phyloP scores from a whole-genome alignment of 2,329 filamentous ascomycete genomes.

The Pyricularia sp. region DNA sequence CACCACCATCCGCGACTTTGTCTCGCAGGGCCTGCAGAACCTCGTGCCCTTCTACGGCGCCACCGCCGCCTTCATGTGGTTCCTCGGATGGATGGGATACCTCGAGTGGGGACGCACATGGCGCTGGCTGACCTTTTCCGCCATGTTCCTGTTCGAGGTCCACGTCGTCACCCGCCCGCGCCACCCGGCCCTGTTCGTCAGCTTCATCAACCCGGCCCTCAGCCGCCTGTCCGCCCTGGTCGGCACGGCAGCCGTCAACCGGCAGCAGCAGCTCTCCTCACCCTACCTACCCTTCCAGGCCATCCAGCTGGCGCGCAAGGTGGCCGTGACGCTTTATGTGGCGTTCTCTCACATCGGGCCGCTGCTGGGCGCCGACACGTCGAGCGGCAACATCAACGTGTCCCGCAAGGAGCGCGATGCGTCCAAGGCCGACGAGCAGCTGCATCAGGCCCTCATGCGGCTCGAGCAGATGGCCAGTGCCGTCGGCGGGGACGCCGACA shows the following conservation, averaged over 20 bases:
- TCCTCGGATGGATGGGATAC: constrained; percentile 56
- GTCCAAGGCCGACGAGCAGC: constrained; percentile 38
- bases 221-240: constrained; percentile 21
- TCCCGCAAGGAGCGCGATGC: constrained; percentile 17
- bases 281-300: constrained; percentile 78
- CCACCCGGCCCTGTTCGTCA: constrained; percentile 31
- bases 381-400: constrained; percentile 16
- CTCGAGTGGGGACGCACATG: constrained; percentile 58
- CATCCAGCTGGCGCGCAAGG: constrained; percentile 63
- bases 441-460: constrained; percentile 53
- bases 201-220: constrained; percentile 21
- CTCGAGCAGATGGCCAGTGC: constrained; percentile 51
- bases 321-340: constrained; percentile 71
- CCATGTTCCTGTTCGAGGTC: constrained; percentile 47
- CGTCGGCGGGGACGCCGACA: constrained; percentile 58
- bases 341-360: constrained; percentile 75
- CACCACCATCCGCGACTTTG: constrained; percentile 62
- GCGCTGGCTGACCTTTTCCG: constrained; percentile 49
- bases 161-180: constrained; percentile 44
- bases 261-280: constrained; percentile 26
- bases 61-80: constrained; percentile 48
- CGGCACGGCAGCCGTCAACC: neutral
- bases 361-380: constrained; percentile 37
- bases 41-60: constrained; percentile 52
- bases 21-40: constrained; percentile 50